Base-by-base conservation (phyloP, 805 yeast genomes). In the Wickerhamiella bombiphila region DNA sequence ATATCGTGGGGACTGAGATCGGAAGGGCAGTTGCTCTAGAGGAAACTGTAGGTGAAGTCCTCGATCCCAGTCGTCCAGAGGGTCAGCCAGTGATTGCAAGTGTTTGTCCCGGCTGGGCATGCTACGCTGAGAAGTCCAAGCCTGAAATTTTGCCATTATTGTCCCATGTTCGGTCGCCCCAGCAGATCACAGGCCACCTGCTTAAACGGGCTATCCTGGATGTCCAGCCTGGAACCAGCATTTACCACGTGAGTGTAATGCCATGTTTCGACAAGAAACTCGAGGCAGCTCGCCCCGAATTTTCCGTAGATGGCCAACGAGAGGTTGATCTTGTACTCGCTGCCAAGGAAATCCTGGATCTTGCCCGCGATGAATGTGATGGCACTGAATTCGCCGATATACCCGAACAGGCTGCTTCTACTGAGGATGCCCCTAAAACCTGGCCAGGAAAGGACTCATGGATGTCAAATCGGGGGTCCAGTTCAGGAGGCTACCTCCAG, bases 201-300 rank as follows among this genome's bases (percentile, higher is more conserved):
- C 56, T 88, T 36, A 86, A 86, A 54, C 56, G 65, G 14, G 52
- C 74, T 18, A 59, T 56, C 16, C 53, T 63, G 9, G 40, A 42
- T n/a, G 64, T 53, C 2, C 43, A 57, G 0, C 19, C 46, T 4
- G 39, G 50, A 11, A 52, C 61, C 0, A 50, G 68, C 2, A 59
- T 85, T 0, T 91, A 82, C 53, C 96, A 88, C 55, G 59, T 91
- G 38, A 70, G 91, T 5, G 64, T 91, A 16, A 88, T 88, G 97
- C 97, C 98, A 2, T 88, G 97, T 51, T 91, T 91, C 56, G 98
- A 91, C 57, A 91, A 91, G 60, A 91, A 91, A 57, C 66, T 86
- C 30, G 98, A 91, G 60, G 91, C 95, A 20, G 85, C 94, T 3
- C 67, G 97, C 43, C 76, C 80, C 0, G 94, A 82, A 46, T 61